These are phyloP conservation scores for Vitis hybrid DNA, from an alignment of 177 flowering plant genomes.

Conservation along the genomic window DNA sequence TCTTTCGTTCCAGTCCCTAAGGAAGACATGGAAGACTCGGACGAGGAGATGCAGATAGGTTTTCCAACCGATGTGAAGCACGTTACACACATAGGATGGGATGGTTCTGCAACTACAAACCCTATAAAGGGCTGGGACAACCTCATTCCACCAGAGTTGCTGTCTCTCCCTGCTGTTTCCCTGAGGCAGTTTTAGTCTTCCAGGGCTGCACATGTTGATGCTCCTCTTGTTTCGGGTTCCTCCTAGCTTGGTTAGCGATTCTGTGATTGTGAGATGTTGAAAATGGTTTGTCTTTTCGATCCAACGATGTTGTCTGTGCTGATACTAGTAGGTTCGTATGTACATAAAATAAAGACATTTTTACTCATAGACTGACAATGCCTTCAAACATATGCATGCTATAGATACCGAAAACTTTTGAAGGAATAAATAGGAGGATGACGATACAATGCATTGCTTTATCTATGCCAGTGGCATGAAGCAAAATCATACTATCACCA, in stretches of 20 bases:
- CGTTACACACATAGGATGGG: slow-evolving; percentile 88
- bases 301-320: background rate
- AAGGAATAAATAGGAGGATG: too few relatives aligned
- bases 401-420: too few relatives aligned
- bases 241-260: background rate
- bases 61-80: slow-evolving; percentile 91
- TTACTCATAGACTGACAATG: too few relatives aligned
- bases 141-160: slow-evolving; percentile 36
- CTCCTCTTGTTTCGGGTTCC: slow-evolving; percentile 13
- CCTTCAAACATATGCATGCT: too few relatives aligned
- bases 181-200: slow-evolving; percentile 54
- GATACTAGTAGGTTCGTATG: background rate
- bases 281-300: background rate
- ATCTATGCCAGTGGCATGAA: too few relatives aligned
- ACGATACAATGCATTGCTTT: too few relatives aligned
- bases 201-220: slow-evolving; percentile 42
- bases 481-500: too few relatives aligned
- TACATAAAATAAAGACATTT: background rate
- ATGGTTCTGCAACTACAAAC: slow-evolving; percentile 50
- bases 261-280: background rate
- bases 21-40: slow-evolving; percentile 47
- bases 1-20: slow-evolving; percentile 37
- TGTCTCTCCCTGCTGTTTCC: slow-evolving; percentile 42
- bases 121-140: slow-evolving; percentile 53
- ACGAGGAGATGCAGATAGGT: slow-evolving; percentile 79